Evolutionary conservation across 202 grass and related monocot species (phyloP).

Genomic region (Schoenoplectus triqueter): DNA sequence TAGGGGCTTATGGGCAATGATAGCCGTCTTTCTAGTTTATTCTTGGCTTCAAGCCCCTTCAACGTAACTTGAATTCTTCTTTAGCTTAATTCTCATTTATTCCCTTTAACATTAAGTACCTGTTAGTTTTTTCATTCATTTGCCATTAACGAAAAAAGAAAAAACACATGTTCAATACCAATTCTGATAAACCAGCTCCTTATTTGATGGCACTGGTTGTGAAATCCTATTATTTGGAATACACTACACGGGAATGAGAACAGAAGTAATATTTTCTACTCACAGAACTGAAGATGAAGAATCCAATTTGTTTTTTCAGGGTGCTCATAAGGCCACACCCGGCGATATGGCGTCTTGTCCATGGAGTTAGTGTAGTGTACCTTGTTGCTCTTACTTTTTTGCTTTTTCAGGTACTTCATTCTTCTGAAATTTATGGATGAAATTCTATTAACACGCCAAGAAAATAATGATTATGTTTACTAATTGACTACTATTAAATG

Average conservation of each 20-base stretch:
- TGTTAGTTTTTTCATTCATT: not conserved
- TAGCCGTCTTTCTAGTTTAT: constrained; percentile 95
- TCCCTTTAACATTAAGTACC: not conserved
- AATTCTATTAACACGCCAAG: constrained; percentile 30
- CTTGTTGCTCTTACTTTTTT: constrained; percentile 95
- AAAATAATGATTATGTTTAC: not conserved
- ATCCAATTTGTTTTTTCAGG: constrained; percentile 61
- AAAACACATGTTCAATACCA: not conserved
- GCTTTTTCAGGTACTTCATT: constrained; percentile 85
- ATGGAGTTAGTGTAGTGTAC: constrained; percentile 95
- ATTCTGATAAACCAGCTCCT: not conserved
- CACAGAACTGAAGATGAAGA: constrained; percentile 11
- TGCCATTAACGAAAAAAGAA: not conserved
- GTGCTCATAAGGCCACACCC: constrained; percentile 98
- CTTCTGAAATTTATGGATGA: constrained; percentile 30
- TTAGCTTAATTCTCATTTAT: constrained; percentile 35
- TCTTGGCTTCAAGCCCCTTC: constrained; percentile 99
- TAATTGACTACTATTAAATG: constrained; percentile 31
- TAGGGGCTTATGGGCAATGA: constrained; percentile 97
- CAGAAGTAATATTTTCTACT: constrained; percentile 28
- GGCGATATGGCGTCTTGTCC: constrained; percentile 96
- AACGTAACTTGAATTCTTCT: constrained; percentile 64
- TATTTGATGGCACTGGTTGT: not conserved
- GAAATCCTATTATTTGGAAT: not conserved
- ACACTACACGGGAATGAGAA: not conserved